Evolutionary conservation across 352 stramenopile genomes (phyloP).

Genomic region (Globisporangium paroecandrum): DNA sequence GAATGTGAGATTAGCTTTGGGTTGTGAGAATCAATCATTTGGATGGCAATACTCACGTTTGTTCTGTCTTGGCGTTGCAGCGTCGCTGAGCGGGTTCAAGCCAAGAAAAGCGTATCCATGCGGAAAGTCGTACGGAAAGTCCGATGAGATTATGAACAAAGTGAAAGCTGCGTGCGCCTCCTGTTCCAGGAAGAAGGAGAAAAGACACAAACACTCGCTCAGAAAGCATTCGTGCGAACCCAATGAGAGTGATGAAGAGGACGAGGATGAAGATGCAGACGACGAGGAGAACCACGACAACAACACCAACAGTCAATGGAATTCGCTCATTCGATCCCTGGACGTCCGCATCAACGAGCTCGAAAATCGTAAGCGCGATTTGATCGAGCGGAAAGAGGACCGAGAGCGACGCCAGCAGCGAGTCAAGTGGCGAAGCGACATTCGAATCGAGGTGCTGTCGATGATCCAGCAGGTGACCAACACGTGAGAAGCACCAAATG

Average conservation of each 20-base stretch:
- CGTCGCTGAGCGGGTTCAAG: conserved; percentile 10
- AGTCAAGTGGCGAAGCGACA: conserved; percentile 21
- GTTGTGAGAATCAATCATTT: neutral
- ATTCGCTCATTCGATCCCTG: conserved; percentile 29
- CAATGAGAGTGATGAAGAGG: conserved; percentile 14
- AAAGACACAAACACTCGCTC: neutral
- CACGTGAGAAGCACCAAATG: neutral
- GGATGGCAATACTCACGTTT: neutral
- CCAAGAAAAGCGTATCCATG: conserved; percentile 10
- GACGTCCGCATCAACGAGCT: conserved; percentile 41
- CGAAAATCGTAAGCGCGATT: conserved; percentile 34
- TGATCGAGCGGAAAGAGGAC: conserved; percentile 56
- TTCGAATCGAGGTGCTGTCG: conserved; percentile 21
- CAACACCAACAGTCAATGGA: conserved; percentile 3
- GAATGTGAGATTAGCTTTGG: neutral
- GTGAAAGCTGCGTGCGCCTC: conserved; percentile 16
- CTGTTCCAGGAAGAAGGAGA: conserved; percentile 13
- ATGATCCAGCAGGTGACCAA: conserved; percentile 7
- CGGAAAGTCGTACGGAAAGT: conserved; percentile 21
- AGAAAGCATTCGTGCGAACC: neutral
- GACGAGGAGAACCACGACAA: conserved; percentile 8
- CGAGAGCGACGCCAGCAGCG: conserved; percentile 30
- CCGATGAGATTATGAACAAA: conserved; percentile 16
- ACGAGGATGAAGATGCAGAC: conserved; percentile 22
- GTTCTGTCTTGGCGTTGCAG: neutral